Evolutionary conservation across 2,329 filamentous ascomycete species (phyloP).

Genomic region (Aspergillus neoniger): DNA sequence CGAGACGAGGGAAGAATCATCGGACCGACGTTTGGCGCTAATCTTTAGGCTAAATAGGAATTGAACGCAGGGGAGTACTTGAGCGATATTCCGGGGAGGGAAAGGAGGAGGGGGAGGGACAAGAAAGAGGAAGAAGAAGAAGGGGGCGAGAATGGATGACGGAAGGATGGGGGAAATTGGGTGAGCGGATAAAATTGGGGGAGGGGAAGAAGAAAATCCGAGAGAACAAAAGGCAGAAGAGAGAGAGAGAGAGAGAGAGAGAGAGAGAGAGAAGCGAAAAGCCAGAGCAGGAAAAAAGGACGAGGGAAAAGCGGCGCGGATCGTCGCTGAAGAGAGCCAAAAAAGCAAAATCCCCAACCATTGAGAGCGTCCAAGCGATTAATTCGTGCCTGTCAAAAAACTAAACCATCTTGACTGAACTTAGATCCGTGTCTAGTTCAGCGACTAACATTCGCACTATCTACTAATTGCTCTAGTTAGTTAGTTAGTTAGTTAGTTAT

Average conservation of each 20-base stretch:
- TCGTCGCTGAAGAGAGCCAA: constrained; percentile 1
- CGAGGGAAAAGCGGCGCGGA: background rate
- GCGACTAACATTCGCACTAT: no score
- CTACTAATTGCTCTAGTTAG: no score
- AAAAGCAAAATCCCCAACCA: background rate
- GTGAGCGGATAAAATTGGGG: no score
- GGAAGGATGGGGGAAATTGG: no score
- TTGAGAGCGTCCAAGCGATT: background rate
- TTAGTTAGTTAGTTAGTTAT: no score
- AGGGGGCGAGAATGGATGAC: no score
- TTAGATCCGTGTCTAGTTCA: background rate
- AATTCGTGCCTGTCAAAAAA: no score
- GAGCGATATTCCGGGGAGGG: background rate
- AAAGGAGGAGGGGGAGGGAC: background rate
- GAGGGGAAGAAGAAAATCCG: no score
- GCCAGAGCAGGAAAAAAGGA: no score
- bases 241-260: background rate
- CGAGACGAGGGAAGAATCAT: background rate
- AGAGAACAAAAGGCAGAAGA: background rate
- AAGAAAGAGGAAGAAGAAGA: background rate
- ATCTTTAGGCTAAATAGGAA: background rate
- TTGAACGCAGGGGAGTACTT: background rate
- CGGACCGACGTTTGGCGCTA: background rate
- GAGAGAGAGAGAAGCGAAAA: background rate
- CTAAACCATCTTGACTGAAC: no score